Percentiles rank a stretch among this genome's conserved stretches.
Evolutionary conservation across 2,329 filamentous ascomycete genomes (phyloP).

Genomic region (Aspergillus sp.): DNA sequence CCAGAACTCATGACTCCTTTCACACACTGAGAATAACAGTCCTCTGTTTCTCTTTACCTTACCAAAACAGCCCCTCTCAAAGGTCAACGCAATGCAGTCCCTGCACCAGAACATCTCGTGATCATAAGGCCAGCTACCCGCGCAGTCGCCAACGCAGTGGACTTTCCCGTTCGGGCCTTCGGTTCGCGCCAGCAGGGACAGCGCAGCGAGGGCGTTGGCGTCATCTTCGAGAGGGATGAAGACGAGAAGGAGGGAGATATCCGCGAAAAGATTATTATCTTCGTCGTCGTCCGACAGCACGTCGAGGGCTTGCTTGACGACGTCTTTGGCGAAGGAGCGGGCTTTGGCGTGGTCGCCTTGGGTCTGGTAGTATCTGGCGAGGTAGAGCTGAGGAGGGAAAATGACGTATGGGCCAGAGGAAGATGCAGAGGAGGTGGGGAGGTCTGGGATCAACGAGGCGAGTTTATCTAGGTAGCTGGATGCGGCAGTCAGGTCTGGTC

Average conservation of each 20-base stretch:
- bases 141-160: conserved; percentile 17
- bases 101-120: conserved; percentile 23
- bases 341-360: conserved; percentile 19
- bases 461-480: conserved; percentile 12
- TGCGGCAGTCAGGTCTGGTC: conserved; percentile 3
- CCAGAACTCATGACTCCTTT: conserved; percentile 23
- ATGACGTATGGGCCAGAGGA: conserved; percentile 13
- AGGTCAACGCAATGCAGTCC: conserved; percentile 27
- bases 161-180: neutral
- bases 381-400: conserved; percentile 16
- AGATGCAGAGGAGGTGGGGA: neutral
- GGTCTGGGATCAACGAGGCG: conserved; percentile 11
- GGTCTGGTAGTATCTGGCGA: conserved; percentile 20
- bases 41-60: conserved; percentile 13
- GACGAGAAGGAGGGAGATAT: conserved; percentile 17
- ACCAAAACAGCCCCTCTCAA: conserved; percentile 20
- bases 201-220: conserved; percentile 13
- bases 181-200: conserved; percentile 13
- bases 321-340: conserved; percentile 13
- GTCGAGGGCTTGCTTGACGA: conserved; percentile 27
- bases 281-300: conserved; percentile 28
- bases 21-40: conserved; percentile 27
- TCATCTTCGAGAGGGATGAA: conserved; percentile 23
- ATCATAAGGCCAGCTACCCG: too few species aligned
- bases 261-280: conserved; percentile 27